Base-by-base conservation (phyloP, 75 land plant species). In the Isoetes taiwanensis region DNA sequence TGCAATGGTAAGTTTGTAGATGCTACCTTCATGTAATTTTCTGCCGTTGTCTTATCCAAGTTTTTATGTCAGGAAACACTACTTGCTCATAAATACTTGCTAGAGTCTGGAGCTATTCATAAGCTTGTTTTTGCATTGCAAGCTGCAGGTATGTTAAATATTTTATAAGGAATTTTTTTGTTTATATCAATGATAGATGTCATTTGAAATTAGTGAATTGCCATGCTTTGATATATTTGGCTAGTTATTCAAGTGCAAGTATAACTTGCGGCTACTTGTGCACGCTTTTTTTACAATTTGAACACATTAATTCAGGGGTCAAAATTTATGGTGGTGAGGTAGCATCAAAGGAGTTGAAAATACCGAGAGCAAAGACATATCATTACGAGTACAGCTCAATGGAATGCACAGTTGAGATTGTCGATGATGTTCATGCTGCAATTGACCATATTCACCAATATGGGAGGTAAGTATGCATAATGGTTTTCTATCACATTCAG, bases 331-430 rank as follows among this genome's bases (percentile, higher is more conserved):
- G 96, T 37, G 99, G 99, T 32, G 69, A 75, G 25, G 71, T 67
- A 67, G 86, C 83, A 23, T 67, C 68, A 39, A 60, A 72, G 25
- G 39, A 71, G 32, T 56, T 89, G 23, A 72, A 73, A 26, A 71
- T 94, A 32, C 74, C 77, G 48, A 61, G 56, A 54, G 83, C 78
- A 14, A 20, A 16, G 1, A 72, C 78, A 41, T 78, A 81, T 31
- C 99, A 89, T 67, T 79, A 80, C 40, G 99, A 94, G 39, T 94
- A 89, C 59, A 84, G 71, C 60, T 76, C 84, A 28, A 57, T 73
- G 75, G 72, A 83, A 30, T 94, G 99, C 63, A 71, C 96, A 28
- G 59, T 94, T 54, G 99, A 94, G 68, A 58, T 94, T 56, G 96
- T 94, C 33, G 75, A 82, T 56, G 90, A 82, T 74, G 96, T 88